phyloP scores from a whole-genome alignment of 2,329 filamentous ascomycete species.

The Aspergillus brunneoviolaceus region DNA sequence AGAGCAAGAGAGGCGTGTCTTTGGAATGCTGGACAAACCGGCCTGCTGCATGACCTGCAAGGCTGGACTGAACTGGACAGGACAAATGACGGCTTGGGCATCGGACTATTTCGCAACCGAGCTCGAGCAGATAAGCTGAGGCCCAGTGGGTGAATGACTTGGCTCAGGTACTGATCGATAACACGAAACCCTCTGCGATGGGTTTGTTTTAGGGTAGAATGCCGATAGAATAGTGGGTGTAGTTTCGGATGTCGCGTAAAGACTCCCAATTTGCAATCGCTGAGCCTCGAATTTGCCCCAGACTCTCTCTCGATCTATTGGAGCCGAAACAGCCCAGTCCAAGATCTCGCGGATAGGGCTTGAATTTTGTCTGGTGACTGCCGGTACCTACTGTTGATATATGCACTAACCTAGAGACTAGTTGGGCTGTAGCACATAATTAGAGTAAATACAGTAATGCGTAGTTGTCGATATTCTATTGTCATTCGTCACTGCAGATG shows the following conservation, averaged over 20 bases:
- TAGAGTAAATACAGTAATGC: not conserved
- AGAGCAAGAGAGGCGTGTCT: not conserved
- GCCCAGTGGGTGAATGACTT: not conserved
- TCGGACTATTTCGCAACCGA: not conserved
- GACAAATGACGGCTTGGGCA: not conserved
- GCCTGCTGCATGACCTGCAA: not conserved
- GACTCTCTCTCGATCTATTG: too few species aligned
- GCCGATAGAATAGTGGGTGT: not conserved
- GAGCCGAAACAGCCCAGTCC: not conserved
- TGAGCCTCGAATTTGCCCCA: not conserved
- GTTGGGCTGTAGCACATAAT: not conserved
- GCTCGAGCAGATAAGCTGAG: not conserved
- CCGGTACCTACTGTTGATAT: not conserved
- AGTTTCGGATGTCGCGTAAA: not conserved
- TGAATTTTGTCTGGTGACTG: not conserved
- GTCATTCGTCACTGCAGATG: not conserved
- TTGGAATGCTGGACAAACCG: not conserved
- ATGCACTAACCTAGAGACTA: not conserved
- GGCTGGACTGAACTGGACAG: not conserved
- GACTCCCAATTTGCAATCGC: not conserved
- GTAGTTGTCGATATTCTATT: not conserved
- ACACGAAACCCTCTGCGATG: not conserved
- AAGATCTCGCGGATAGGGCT: not conserved
- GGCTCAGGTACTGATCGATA: not conserved
- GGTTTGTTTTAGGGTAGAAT: not conserved